phyloP scores from a whole-genome alignment of 306 rosid species.

The Dalbergia cultrata region DNA sequence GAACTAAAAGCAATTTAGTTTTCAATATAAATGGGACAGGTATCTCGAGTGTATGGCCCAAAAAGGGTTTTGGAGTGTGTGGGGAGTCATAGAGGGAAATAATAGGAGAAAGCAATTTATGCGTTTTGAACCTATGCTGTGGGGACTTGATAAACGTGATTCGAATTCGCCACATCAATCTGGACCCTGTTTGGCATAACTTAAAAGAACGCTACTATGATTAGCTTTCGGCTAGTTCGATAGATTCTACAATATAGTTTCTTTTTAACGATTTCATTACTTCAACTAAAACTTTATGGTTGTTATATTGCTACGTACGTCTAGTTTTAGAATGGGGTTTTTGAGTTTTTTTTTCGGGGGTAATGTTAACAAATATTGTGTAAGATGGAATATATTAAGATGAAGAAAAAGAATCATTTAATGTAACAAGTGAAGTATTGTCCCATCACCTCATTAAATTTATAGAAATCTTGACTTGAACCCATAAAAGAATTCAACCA shows the following conservation, averaged over 20 bases:
- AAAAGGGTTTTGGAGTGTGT: neutral
- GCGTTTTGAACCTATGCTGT: neutral
- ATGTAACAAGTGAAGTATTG: neutral
- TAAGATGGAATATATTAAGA: no score
- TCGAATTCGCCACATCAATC: neutral
- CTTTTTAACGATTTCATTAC: no score
- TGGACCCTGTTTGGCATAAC: neutral
- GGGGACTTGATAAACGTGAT: slow-evolving; percentile 1
- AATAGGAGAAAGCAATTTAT: neutral
- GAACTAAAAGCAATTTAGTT: slow-evolving; percentile 24
- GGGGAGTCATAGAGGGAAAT: slow-evolving; percentile 3
- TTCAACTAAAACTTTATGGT: neutral
- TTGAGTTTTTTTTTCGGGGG: neutral
- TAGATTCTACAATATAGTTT: neutral
- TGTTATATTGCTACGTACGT: neutral
- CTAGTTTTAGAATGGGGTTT: neutral
- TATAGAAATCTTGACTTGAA: no score
- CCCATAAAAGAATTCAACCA: no score
- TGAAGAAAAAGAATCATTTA: no score
- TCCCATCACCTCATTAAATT: neutral
- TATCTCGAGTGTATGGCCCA: neutral
- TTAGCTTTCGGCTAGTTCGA: neutral
- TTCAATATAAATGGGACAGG: slow-evolving; percentile 22
- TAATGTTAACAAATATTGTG: neutral
- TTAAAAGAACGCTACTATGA: neutral